phyloP scores from a whole-genome alignment of 148 eudicot genomes.

The Chenopodium album region DNA sequence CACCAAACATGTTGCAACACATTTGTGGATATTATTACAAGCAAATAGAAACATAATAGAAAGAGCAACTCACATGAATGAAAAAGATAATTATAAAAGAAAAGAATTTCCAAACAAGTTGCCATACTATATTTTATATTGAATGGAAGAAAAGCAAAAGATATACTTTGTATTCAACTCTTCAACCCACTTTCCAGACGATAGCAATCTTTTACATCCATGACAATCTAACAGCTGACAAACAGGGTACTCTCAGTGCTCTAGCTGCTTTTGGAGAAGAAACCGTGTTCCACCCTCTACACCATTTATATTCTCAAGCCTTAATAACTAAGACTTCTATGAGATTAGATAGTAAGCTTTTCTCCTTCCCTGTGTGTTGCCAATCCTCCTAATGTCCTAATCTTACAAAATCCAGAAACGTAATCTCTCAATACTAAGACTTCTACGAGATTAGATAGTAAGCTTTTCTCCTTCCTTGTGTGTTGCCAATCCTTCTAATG shows the following conservation, averaged over 20 bases:
- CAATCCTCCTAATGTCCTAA: not conserved
- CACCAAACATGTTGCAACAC: conserved; percentile 5
- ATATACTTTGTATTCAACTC: not conserved
- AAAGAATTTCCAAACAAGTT: not conserved
- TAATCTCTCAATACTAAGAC: not conserved
- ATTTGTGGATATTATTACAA: not conserved
- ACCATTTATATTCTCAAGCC: not conserved
- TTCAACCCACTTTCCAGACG: not conserved
- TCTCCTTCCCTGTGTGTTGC: not conserved
- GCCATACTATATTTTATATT: not conserved
- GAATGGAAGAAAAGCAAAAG: not conserved
- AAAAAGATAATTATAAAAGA: not conserved
- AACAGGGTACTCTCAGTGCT: not conserved
- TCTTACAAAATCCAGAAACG: not conserved
- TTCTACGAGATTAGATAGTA: not conserved
- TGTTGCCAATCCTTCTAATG: not conserved
- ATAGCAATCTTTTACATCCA: not conserved
- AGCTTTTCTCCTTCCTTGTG: not conserved
- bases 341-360: not conserved
- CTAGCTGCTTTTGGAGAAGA: not conserved
- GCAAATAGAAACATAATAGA: not conserved
- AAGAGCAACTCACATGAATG: not conserved
- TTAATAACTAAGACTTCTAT: not conserved
- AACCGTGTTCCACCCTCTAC: not conserved
- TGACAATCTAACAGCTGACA: not conserved